Evolutionary conservation across 2,329 filamentous ascomycete species (phyloP).

Genomic region (Delphinella strobiligena): DNA sequence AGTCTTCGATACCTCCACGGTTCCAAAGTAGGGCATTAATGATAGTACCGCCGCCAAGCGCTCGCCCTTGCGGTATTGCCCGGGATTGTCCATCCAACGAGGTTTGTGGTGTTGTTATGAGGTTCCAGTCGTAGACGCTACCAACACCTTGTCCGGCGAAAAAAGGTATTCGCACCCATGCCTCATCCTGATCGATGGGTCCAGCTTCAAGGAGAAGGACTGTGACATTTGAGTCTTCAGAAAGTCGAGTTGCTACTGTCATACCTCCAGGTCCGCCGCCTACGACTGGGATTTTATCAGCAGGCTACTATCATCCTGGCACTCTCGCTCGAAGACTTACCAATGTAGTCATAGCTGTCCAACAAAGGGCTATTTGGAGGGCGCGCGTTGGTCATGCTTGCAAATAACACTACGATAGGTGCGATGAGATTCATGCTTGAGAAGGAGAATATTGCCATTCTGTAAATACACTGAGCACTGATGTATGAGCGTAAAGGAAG

Average conservation of each 20-base stretch:
- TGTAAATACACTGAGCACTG: no score
- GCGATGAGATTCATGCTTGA: no score
- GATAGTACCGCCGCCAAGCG: conserved; percentile 21
- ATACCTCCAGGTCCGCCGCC: conserved; percentile 19
- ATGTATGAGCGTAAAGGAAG: no score
- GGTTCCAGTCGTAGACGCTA: conserved; percentile 18
- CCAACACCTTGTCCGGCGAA: conserved; percentile 17
- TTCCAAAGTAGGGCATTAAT: conserved; percentile 24
- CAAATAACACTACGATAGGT: no score
- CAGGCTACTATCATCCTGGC: neutral
- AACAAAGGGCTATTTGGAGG: conserved; percentile 19
- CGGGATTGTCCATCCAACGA: conserved; percentile 16
- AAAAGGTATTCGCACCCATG: conserved; percentile 15
- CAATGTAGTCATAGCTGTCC: conserved; percentile 18
- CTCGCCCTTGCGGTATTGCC: conserved; percentile 16
- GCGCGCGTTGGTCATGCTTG: conserved; percentile 6
- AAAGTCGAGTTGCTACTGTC: conserved; percentile 19
- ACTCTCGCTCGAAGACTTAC: conserved; percentile 5
- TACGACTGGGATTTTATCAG: conserved; percentile 13
- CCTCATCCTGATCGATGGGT: conserved; percentile 14
- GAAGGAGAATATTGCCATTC: no score
- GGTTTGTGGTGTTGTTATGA: conserved; percentile 15
- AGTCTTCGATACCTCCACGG: conserved; percentile 35
- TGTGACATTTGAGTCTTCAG: conserved; percentile 17
- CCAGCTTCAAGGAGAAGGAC: conserved; percentile 22